Conservation (phyloP, 2,329 filamentous ascomycete genomes). For the Chalara sp. region DNA sequence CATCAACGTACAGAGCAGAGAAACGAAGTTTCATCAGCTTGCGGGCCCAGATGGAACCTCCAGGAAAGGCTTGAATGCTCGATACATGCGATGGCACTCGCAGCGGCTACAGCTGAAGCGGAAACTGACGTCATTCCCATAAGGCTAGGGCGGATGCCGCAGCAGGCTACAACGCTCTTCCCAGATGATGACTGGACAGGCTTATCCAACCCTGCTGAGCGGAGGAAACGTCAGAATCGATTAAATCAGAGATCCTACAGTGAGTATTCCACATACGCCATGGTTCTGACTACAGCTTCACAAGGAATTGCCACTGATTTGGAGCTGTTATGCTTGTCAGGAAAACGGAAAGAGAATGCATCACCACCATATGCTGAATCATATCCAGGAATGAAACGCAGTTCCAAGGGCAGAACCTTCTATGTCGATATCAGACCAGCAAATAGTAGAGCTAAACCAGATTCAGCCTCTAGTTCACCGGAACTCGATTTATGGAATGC, state of each 20-base stretch:
- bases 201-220: slow-evolving; percentile 20
- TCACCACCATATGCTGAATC: too few relatives aligned
- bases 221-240: slow-evolving; percentile 28
- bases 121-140: not conserved
- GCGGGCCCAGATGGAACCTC: too few relatives aligned
- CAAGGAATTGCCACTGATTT: not conserved
- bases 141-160: not conserved
- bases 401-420: not conserved
- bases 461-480: not conserved
- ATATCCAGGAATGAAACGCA: not conserved
- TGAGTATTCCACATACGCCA: slow-evolving; percentile 11
- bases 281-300: not conserved
- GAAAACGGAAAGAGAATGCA: not conserved
- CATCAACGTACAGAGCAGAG: too few relatives aligned
- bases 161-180: not conserved
- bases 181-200: slow-evolving; percentile 30
- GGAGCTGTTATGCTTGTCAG: not conserved
- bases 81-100: too few relatives aligned
- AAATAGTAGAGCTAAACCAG: not conserved
- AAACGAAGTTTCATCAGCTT: too few relatives aligned
- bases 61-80: too few relatives aligned
- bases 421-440: not conserved
- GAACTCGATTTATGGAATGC: not conserved
- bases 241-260: slow-evolving; percentile 29
- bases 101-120: not conserved